Evolutionary conservation across 805 yeast species (phyloP), one percentile per base, ranked within the genome.

Genomic region (Teunomyces pallodes): DNA sequence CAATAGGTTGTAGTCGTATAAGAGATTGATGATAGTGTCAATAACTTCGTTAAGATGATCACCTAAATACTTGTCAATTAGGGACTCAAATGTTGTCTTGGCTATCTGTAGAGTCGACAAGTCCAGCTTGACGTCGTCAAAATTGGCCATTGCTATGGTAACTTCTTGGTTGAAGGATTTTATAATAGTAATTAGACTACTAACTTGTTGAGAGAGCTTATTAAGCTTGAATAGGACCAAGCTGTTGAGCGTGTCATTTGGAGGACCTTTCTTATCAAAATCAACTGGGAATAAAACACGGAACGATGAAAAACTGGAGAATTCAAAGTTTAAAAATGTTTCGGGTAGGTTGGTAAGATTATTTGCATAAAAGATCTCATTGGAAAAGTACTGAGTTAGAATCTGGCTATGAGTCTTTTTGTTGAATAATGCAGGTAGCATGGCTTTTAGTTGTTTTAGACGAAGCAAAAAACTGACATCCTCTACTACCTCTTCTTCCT

Each of bases 281-380:
- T 10, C 10, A 14, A 42, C 28, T 7, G 52, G 52, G 31, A 28
- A 36, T 32, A 49, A 42, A 2, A 49, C 43, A 14, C 35, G 28
- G 16, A 43, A 26, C 6, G 36, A 12, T 5, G 48, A 35, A 16
- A 49, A 49, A 10, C 47, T 38, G 13, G 31, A 20, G 16, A 49
- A 49, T n/a, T 49, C 52, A 16, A 42, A 42, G 42, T 49, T 49
- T 9, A 49, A 26, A 17, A 54, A 51, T 43, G 43, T 51, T 28
- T 47, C 52, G 5, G 32, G 42, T 17, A 54, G 46, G 40, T 43
- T 46, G 38, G 39, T 42, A 24, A 54, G 48, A 35, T 43, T 49
- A 12, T 54, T 47, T 17, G 57, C 57, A 31, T 45, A 49, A 26
- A 54, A 54, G 13, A 54, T 28, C 48, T 54, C 54, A 36, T 54